phyloP scores from a whole-genome alignment of 257 asterid genomes.

The Jacaranda copaia region DNA sequence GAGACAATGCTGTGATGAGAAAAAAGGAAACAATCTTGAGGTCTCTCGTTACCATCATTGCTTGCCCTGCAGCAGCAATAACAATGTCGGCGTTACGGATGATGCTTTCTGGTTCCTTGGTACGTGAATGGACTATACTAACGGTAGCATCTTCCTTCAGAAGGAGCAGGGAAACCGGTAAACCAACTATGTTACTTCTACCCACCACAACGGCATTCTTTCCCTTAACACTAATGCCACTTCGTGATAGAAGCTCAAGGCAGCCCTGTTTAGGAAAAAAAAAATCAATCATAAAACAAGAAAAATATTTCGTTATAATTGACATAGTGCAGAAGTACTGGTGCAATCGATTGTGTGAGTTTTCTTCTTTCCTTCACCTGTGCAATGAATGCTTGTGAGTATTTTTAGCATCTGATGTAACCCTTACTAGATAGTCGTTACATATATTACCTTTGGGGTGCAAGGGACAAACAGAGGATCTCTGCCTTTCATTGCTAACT shows the following conservation, averaged over 20 bases:
- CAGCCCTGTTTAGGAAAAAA: slow-evolving; percentile 65
- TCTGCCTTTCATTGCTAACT: slow-evolving; percentile 99
- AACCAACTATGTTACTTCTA: slow-evolving; percentile 91
- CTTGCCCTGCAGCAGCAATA: slow-evolving; percentile 98
- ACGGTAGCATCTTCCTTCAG: slow-evolving; percentile 95
- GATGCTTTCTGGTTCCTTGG: slow-evolving; percentile 78
- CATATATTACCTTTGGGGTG: slow-evolving; percentile 81
- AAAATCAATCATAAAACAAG: slow-evolving; percentile 14
- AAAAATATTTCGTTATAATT: background rate
- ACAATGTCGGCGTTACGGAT: slow-evolving; percentile 87
- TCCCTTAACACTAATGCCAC: slow-evolving; percentile 80
- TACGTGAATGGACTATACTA: slow-evolving; percentile 83
- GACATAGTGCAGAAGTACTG: slow-evolving; percentile 7
- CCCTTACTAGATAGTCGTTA: background rate
- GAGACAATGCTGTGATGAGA: background rate
- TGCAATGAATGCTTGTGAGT: background rate
- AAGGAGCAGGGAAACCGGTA: slow-evolving; percentile 88
- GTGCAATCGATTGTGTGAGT: background rate
- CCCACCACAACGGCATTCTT: slow-evolving; percentile 96
- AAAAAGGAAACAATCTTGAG: background rate
- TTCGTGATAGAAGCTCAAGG: slow-evolving; percentile 80
- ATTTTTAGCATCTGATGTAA: background rate
- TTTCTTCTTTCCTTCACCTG: background rate
- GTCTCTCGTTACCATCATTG: slow-evolving; percentile 66
- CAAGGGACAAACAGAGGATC: slow-evolving; percentile 93